phyloP scores from a whole-genome alignment of 495 filamentous ascomycete species.

The Podospora pseudopauciseta region DNA sequence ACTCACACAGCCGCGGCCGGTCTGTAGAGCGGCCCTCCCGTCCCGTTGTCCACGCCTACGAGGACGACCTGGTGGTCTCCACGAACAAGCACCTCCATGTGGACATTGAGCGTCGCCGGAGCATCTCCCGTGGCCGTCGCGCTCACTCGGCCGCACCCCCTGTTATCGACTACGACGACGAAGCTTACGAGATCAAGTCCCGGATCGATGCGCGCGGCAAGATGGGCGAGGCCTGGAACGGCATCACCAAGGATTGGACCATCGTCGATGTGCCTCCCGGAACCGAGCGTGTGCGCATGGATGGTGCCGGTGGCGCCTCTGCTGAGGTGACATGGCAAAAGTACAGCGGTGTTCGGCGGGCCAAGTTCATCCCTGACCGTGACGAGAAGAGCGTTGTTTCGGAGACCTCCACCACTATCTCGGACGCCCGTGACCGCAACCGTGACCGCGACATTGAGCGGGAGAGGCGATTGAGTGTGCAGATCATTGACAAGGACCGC shows the following conservation, averaged over 20 bases:
- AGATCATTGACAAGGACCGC: slow-evolving; percentile 40
- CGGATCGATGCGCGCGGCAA: slow-evolving; percentile 56
- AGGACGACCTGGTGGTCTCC: slow-evolving; percentile 40
- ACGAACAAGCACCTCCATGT: slow-evolving; percentile 58
- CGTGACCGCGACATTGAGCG: slow-evolving; percentile 29
- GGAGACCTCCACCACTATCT: slow-evolving; percentile 30
- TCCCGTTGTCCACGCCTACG: slow-evolving; percentile 29
- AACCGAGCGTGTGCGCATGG: slow-evolving; percentile 70
- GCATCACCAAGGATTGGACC: slow-evolving; percentile 66
- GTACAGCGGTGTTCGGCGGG: slow-evolving; percentile 70
- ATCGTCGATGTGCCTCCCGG: slow-evolving; percentile 79
- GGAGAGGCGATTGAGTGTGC: slow-evolving; percentile 39
- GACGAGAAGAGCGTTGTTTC: slow-evolving; percentile 30
- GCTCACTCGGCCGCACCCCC: slow-evolving; percentile 48
- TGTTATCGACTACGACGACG: slow-evolving; percentile 45
- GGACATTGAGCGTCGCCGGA: slow-evolving; percentile 45
- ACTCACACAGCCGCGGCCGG: slow-evolving; percentile 31
- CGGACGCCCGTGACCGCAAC: slow-evolving; percentile 34
- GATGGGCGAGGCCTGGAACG: slow-evolving; percentile 64
- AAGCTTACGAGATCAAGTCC: slow-evolving; percentile 64
- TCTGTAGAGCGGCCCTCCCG: slow-evolving; percentile 34
- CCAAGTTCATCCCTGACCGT: slow-evolving; percentile 59
- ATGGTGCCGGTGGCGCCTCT: slow-evolving; percentile 62
- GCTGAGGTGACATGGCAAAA: slow-evolving; percentile 71
- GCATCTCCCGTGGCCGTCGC: slow-evolving; percentile 34